Evolutionary conservation across 2,329 filamentous ascomycete species (phyloP), one percentile per base, ranked within the genome.

Genomic region (Lecanicillium sp.): DNA sequence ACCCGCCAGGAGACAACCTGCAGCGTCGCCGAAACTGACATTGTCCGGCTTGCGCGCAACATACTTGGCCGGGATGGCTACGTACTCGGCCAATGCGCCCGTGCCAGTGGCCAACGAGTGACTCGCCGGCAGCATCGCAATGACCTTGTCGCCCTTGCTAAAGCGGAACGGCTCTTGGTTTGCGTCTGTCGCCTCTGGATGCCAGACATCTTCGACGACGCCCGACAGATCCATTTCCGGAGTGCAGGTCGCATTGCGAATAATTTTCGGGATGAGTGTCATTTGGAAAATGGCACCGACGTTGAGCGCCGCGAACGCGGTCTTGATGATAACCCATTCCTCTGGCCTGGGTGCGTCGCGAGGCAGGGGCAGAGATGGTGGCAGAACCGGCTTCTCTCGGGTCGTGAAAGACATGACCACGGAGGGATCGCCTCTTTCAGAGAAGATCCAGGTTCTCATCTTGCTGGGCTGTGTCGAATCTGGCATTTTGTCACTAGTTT

Each of bases 161-260:
- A 66, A 63, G 27, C 57, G 54, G 5, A 44, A 49, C 9, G 39
- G n/a, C 19, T 23, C 11, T 7, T 19, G 7, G 14, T 4, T 15
- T 3, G 38, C 24, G 39, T 12, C 54, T 46, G 17, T 57, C 52
- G 51, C 40, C 38, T 53, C 52, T 2, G 60, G 60, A 24, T 60
- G 46, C 60, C 65, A 67, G 0, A 68, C 57, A 6, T 65, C 63
- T 2, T 63, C 54, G 7, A 74, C 59, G 4, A 60, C 62, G 7
- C 71, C 71, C 1, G 67, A 66, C 30, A 73, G 66, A 48, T 74
- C 71, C 53, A 69, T 63, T 14, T 72, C 71, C 5, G 70, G 69
- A 2, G 67, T 63, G 37, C 49, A 69, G 4, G 51, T 61, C 42
- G 52, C 56, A 52, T 54, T 55, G 52, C 71, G 67, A 52, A 62